phyloP scores from a whole-genome alignment of 495 filamentous ascomycete species.

The Penicillium robsamsonii region DNA sequence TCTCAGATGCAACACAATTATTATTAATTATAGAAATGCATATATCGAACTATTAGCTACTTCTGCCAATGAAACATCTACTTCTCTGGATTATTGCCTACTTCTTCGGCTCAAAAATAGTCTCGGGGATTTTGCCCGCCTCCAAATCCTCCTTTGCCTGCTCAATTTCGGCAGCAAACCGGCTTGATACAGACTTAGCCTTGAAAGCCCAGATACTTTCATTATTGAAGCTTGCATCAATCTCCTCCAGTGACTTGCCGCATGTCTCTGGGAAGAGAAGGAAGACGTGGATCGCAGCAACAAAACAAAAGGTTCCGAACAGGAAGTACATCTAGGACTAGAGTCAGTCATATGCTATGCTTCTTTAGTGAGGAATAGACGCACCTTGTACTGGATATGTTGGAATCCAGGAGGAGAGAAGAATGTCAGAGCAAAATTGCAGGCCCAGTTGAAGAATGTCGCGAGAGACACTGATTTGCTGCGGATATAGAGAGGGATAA shows the following conservation, averaged over 20 bases:
- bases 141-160: slow-evolving; percentile 18
- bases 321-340: slow-evolving; percentile 13
- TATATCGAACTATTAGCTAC: background rate
- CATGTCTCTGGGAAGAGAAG: slow-evolving; percentile 66
- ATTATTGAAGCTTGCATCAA: slow-evolving; percentile 58
- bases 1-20: too few species aligned
- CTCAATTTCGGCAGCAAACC: slow-evolving; percentile 17
- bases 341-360: background rate
- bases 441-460: slow-evolving; percentile 23
- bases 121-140: slow-evolving; percentile 5
- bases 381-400: slow-evolving; percentile 53
- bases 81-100: background rate
- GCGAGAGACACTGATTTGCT: slow-evolving; percentile 21
- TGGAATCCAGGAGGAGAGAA: slow-evolving; percentile 61
- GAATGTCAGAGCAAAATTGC: slow-evolving; percentile 53
- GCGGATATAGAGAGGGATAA: slow-evolving; percentile 22
- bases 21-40: background rate
- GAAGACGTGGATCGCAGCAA: slow-evolving; percentile 62
- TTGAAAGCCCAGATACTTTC: slow-evolving; percentile 25
- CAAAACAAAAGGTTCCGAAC: slow-evolving; percentile 43
- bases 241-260: slow-evolving; percentile 62
- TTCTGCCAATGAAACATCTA: too few species aligned
- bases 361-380: background rate
- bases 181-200: slow-evolving; percentile 10
- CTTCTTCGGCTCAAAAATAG: background rate